phyloP scores from a whole-genome alignment of 257 asterid species.

The Ajuga chamaepitys region DNA sequence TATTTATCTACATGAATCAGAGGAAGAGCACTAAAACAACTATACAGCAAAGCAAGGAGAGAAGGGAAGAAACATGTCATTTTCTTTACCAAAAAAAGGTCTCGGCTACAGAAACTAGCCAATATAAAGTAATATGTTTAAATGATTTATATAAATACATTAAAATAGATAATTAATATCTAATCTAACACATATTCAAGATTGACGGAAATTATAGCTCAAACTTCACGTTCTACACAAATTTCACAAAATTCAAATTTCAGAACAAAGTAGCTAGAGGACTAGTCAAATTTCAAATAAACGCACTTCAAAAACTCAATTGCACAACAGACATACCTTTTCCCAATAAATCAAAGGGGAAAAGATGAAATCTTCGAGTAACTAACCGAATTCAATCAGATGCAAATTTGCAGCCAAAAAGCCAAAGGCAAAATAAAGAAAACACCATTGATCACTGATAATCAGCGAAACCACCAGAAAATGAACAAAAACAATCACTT shows the following conservation, averaged over 20 bases:
- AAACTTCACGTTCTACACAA: slow-evolving; percentile 5
- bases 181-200: neutral
- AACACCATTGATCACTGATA: slow-evolving; percentile 13
- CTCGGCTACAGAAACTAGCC: too few species aligned
- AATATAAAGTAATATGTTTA: neutral
- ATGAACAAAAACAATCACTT: slow-evolving; percentile 6
- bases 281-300: slow-evolving; percentile 20
- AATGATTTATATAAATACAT: neutral
- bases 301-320: slow-evolving; percentile 19
- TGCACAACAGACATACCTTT: slow-evolving; percentile 2
- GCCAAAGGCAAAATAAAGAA: neutral
- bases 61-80: neutral
- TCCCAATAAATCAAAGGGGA: neutral
- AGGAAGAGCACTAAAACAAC: neutral
- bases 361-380: slow-evolving; percentile 9
- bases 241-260: slow-evolving; percentile 7
- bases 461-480: slow-evolving; percentile 13
- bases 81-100: too few species aligned
- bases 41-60: neutral
- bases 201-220: neutral
- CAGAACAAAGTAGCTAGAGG: slow-evolving; percentile 18
- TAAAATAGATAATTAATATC: neutral
- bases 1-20: neutral
- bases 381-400: slow-evolving; percentile 16
- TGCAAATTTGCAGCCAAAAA: slow-evolving; percentile 10